Evolutionary conservation across 208 protist genomes (phyloP).

Genomic region (Acanthamoeba lugdunensis): DNA sequence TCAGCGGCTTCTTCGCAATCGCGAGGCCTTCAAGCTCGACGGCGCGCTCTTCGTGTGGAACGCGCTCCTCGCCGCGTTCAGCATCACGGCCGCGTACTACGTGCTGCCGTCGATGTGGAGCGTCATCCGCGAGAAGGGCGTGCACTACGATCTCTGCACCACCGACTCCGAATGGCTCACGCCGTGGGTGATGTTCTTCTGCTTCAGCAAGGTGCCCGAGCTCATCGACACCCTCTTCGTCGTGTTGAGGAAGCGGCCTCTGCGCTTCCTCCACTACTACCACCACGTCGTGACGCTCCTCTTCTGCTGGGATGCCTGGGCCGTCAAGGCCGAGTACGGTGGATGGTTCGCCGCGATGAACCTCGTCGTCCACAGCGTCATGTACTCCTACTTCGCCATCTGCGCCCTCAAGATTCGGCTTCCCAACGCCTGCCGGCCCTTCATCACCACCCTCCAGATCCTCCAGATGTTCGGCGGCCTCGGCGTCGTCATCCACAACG

Average conservation of each 20-base stretch:
- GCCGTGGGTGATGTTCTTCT: conserved; percentile 63
- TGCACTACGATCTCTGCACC: conserved; percentile 1
- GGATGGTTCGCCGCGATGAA: conserved; percentile 93
- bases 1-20: background rate
- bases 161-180: background rate
- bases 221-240: conserved; percentile 89
- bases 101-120: background rate
- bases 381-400: conserved; percentile 95
- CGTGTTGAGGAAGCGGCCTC: conserved; percentile 86
- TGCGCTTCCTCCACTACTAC: conserved; percentile 89
- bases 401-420: conserved; percentile 82
- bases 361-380: conserved; percentile 93
- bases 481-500: conserved; percentile 79
- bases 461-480: conserved; percentile 89
- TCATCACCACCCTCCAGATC: conserved; percentile 77
- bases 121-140: background rate
- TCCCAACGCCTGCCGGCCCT: background rate
- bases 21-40: conserved; percentile 9
- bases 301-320: conserved; percentile 92
- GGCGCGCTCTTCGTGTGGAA: conserved; percentile 67
- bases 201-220: conserved; percentile 78
- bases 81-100: background rate
- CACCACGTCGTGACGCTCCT: conserved; percentile 92
- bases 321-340: background rate
- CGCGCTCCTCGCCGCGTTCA: conserved; percentile 10